Percentiles rank a stretch among this genome's conserved stretches.
phyloP scores from a whole-genome alignment of 1,284 basidiomycete species.

The Cutaneotrichosporon sp. region DNA sequence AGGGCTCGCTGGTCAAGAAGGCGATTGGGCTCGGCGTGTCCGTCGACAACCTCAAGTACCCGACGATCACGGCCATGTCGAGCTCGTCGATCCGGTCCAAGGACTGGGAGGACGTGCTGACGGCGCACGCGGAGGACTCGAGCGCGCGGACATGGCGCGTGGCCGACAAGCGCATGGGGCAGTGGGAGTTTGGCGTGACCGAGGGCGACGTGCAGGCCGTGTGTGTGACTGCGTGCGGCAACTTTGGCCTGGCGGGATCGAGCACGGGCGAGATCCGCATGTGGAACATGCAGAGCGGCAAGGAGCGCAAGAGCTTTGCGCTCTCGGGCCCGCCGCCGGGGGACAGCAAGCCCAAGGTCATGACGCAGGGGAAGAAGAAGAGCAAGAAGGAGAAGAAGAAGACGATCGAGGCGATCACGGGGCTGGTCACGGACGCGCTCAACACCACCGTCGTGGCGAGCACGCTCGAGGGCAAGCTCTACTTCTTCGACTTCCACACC shows the following conservation, averaged over 20 bases:
- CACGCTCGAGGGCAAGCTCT: conserved; percentile 83
- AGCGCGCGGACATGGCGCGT: conserved; percentile 85
- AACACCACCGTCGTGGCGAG: conserved; percentile 79
- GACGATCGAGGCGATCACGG: conserved; percentile 68
- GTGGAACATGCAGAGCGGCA: conserved; percentile 97
- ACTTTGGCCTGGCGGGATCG: conserved; percentile 85
- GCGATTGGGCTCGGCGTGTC: conserved; percentile 78
- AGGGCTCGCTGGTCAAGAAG: conserved; percentile 87
- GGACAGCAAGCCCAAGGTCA: conserved; percentile 56
- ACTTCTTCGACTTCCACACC: conserved; percentile 95
- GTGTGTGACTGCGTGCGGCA: conserved; percentile 91
- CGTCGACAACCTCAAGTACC: conserved; percentile 76
- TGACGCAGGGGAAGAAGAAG: conserved; percentile 33
- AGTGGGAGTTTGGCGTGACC: conserved; percentile 58
- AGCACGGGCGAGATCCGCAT: conserved; percentile 76
- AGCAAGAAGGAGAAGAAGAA: conserved; percentile 56
- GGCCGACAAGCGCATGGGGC: conserved; percentile 76
- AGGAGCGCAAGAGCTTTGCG: conserved; percentile 74
- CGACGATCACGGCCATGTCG: conserved; percentile 73
- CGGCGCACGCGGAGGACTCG: conserved; percentile 78
- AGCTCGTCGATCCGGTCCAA: conserved; percentile 80
- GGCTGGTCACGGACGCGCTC: conserved; percentile 81
- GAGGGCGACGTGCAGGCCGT: conserved; percentile 63
- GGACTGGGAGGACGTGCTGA: conserved; percentile 97
- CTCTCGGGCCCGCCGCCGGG: conserved; percentile 62